phyloP scores from a whole-genome alignment of 2,329 filamentous ascomycete genomes.

The Epicoccum sorghinum region DNA sequence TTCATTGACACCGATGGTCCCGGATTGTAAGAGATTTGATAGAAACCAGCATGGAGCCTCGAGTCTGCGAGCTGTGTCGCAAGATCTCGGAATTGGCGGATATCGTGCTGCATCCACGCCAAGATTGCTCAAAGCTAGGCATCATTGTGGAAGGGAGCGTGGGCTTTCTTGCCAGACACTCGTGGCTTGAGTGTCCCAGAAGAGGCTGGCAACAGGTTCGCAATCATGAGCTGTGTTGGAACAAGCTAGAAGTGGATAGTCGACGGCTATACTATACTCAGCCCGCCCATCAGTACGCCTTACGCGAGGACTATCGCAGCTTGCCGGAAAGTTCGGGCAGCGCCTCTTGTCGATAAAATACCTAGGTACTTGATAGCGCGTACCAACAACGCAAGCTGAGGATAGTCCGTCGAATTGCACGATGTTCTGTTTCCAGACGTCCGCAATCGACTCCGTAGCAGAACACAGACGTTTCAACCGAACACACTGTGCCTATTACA shows the following conservation, averaged over 20 bases:
- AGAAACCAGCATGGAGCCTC: background rate
- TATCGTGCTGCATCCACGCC: constrained; percentile 1
- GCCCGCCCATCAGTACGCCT: constrained; percentile 41
- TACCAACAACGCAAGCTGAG: constrained; percentile 56
- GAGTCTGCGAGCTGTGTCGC: constrained; percentile 5
- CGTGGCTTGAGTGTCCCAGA: constrained; percentile 4
- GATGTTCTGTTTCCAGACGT: constrained; percentile 66
- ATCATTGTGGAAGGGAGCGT: constrained; percentile 20
- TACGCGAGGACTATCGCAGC: constrained; percentile 42
- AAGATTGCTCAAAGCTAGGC: constrained; percentile 11
- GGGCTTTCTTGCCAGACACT: constrained; percentile 12
- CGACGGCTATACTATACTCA: constrained; percentile 42
- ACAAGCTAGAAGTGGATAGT: constrained; percentile 37
- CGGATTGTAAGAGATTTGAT: constrained; percentile 6
- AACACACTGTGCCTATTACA: constrained; percentile 50
- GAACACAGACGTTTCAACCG: constrained; percentile 58
- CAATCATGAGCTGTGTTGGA: constrained; percentile 30
- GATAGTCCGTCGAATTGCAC: constrained; percentile 49
- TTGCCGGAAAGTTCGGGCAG: constrained; percentile 55
- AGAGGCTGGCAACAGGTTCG: constrained; percentile 26
- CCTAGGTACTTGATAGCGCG: constrained; percentile 67
- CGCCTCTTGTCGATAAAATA: constrained; percentile 70
- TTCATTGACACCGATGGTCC: background rate
- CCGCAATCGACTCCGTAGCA: constrained; percentile 75
- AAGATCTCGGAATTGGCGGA: background rate